Base-by-base conservation (phyloP, 116 monocot species). In the Cymodocea nodosa region DNA sequence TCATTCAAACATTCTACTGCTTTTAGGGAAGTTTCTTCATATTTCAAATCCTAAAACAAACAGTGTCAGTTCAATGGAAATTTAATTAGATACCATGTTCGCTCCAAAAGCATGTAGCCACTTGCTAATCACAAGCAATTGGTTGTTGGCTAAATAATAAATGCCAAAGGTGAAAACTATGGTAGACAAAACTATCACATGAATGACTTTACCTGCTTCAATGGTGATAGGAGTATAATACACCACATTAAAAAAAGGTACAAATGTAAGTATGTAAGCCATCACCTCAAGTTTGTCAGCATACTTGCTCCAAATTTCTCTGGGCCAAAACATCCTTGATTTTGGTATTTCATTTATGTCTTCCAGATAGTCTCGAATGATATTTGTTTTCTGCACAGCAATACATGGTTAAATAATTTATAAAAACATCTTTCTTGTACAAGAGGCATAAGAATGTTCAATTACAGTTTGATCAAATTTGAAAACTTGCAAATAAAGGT, bases 341-440 rank as follows among this genome's bases (percentile, higher is more conserved):
- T 87, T 97, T 52, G 97, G 88, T 71, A 90, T 83, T 81, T 97
- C 97, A 73, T 90, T 97, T 76, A 97, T 97, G 64, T 97, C 97
- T 77, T 97, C 97, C 57, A 97, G 66, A 78, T 97, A 97, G 73
- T 90, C 88, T 55, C 90, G 76, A 74, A 97, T 97, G 35, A 90
- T 97, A 77, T 97, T 87, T 71, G 87, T 80, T 90, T 97, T 97
- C 97, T 97, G 79, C 74, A 79, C 22, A 51, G 19, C 4, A 50
- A 65, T 12, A 50, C 35, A 40, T 37, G 36, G 17, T 37, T 39
- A 35, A 10, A n/a, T 37, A n/a, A 8, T 11, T 18, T 50, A 11
- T 64, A 64, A 18, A 64, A 64, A 23, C 50, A 14, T 25, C 7
- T 20, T 50, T 50, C 11, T 12, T 64, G 13, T 23, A 23, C 49